These are phyloP conservation scores for Coemansia sp. DNA, from an alignment of 192 early-diverging fungal genomes.

Conservation along the genomic window DNA sequence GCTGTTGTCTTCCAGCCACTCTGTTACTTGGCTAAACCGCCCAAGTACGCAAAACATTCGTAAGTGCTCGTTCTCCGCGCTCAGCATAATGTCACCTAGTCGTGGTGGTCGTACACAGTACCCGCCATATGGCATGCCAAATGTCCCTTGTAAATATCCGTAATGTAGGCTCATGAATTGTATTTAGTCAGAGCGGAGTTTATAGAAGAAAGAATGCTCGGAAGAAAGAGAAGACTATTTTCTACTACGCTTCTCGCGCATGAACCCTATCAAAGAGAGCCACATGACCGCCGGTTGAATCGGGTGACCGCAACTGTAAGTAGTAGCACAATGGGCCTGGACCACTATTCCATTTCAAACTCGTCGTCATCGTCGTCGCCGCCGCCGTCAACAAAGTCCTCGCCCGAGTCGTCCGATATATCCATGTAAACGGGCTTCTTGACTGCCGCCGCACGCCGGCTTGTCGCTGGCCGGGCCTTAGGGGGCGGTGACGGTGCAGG, in stretches of 20 bases:
- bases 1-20: constrained; percentile 32
- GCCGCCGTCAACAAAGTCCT: constrained; percentile 22
- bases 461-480: constrained; percentile 18
- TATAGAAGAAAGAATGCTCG: background rate
- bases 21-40: constrained; percentile 23
- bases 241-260: background rate
- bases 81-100: constrained; percentile 26
- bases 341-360: constrained; percentile 22
- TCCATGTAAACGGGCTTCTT: constrained; percentile 39
- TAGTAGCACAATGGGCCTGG: background rate
- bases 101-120: constrained; percentile 34
- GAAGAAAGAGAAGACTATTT: background rate
- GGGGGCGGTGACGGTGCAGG: constrained; percentile 11
- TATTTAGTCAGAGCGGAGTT: constrained; percentile 2
- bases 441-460: constrained; percentile 26
- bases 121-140: constrained; percentile 53
- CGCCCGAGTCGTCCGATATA: constrained; percentile 40
- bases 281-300: background rate
- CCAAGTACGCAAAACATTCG: constrained; percentile 49
- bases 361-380: constrained; percentile 19
- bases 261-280: background rate
- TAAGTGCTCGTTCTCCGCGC: constrained; percentile 26
- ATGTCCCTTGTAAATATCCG: constrained; percentile 51
- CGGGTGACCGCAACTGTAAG: background rate
- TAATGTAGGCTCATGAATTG: constrained; percentile 26